Base-by-base conservation (phyloP, 352 stramenopile genomes). In the Chrysophaeum taylorii region DNA sequence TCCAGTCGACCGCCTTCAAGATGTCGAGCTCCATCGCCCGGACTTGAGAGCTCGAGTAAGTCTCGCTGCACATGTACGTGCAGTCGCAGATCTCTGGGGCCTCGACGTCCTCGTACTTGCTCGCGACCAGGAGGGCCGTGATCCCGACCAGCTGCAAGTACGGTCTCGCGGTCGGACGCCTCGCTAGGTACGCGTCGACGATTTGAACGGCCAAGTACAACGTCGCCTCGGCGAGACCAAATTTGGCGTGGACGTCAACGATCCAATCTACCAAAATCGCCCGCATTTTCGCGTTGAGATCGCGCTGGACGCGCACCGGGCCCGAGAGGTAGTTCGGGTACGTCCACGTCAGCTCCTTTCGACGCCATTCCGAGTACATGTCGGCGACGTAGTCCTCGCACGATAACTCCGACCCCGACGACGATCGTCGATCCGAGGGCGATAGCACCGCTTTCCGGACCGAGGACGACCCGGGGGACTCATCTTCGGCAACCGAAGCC, bases 21-120 rank as follows among this genome's bases (percentile, higher is more conserved):
- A 99, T 94, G 48, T 87, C 80, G 38, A 86, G 79, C 78, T 99
- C 95, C 91, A 94, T 96, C 52, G 85, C 81, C 14, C 93, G 72
- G 21, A 96, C 78, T 69, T 94, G 79, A 48, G 88, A 70, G 41
- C 73, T 78, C 5, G 84, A 87, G 83, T 98, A 98, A 21, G 93
- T 91, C 71, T 92, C 91, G 82, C 98, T 92, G 0, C 91, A 97
- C 74, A 98, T 96, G 73, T 96, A 96, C 5, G 97, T 91, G 77
- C 93, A 98, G 73, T 98, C 93, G 33, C 87, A 74, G n/a, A 89
- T 78, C 78, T 94, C 88, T 0, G 90, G 91, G 1, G 92, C 90
- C 75, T 96, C 97, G 61, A 98, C 97, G 75, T 98, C 93, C 76
- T 98, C 94, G 75, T 98, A 98, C 77, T 98, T 98, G 70, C 88